Percentiles rank a stretch among this genome's conserved stretches.
Conservation (phyloP, 2,329 filamentous ascomycete species). For the Calcarisporium arbuscula region DNA sequence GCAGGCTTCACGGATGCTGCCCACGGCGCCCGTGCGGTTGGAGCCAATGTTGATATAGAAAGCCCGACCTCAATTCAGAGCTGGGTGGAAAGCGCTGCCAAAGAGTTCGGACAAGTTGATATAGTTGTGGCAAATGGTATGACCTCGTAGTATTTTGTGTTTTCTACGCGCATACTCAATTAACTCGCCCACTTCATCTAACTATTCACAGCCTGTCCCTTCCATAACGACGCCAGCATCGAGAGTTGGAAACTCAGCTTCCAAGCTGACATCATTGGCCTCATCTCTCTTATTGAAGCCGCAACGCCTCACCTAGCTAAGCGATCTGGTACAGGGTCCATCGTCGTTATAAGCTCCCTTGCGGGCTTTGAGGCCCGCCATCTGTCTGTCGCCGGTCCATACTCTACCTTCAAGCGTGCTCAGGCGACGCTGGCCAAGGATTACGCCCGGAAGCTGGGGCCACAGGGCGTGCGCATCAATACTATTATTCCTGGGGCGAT, state of each 20-base stretch:
- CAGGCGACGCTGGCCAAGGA: conserved; percentile 19
- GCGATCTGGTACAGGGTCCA: conserved; percentile 13
- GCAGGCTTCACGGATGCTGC: conserved; percentile 6
- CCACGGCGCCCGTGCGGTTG: conserved; percentile 11
- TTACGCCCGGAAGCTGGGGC: conserved; percentile 13
- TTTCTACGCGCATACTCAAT: no score
- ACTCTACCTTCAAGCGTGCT: conserved; percentile 17
- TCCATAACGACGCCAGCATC: conserved; percentile 3
- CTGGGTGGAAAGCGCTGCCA: conserved; percentile 13
- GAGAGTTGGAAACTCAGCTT: conserved; percentile 19
- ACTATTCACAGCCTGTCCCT: conserved; percentile 15
- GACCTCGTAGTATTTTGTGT: not conserved
- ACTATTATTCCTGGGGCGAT: conserved; percentile 15
- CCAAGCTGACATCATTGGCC: conserved; percentile 16
- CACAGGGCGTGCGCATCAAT: conserved; percentile 17
- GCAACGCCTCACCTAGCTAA: conserved; percentile 11
- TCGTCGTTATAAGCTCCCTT: conserved; percentile 18
- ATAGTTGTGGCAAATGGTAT: conserved; percentile 17
- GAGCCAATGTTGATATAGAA: conserved; percentile 16
- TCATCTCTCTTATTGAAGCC: conserved; percentile 15
- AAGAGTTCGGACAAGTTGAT: conserved; percentile 16
- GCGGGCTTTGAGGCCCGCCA: conserved; percentile 16
- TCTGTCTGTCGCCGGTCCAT: conserved; percentile 10
- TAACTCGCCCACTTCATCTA: no score
- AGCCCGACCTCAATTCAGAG: conserved; percentile 8